Base-by-base conservation (phyloP, 2,329 filamentous ascomycete genomes). In the Nemania sp. region DNA sequence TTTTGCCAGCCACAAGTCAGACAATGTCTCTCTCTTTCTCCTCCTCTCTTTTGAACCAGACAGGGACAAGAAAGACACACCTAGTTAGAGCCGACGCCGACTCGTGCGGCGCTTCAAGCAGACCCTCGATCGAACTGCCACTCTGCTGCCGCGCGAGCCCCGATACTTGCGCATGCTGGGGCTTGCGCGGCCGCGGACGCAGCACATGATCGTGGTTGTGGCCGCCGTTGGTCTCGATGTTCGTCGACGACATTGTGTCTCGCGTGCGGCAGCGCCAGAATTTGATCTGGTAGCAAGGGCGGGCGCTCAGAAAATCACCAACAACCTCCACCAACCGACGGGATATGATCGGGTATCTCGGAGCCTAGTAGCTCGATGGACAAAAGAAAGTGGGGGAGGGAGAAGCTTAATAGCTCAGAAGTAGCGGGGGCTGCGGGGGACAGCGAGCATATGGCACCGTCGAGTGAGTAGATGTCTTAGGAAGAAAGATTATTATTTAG, bases 111-210 rank as follows among this genome's bases (percentile, higher is more conserved):
- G 63, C 49, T 2, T 74, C 68, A 20, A 76, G 68, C 14, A 70
- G 63, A 46, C 68, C 70, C 49, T 74, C 70, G 50, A 67, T 62
- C 8, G 73, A 73, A 9, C 65, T 66, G 41, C 70, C 71, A 56
- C 73, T 75, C 39, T 74, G 66, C 45, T 75, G 71, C 6, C 74
- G 74, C n/a, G 74, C 67, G 57, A 76, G 66, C 47, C 74, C 73
- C 3, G 73, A 70, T n/a, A 79, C 67, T 61, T 79, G 77, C 2
- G 75, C 68, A 51, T 80, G 78, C 56, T 76, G 69, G 0, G 77
- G 74, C 60, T 80, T 81, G 57, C 76, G 75, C 20, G 77, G 75
- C 8, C 80, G 73, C 14, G 80, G 77, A 5, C 79, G 77, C 49
- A 80, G 63, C 48, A 80, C 70, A 55, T 76, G 68, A 47, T 78